These are phyloP conservation scores for Lentinus tigrinus DNA, from an alignment of 768 basidiomycete genomes.

Conservation along the genomic window DNA sequence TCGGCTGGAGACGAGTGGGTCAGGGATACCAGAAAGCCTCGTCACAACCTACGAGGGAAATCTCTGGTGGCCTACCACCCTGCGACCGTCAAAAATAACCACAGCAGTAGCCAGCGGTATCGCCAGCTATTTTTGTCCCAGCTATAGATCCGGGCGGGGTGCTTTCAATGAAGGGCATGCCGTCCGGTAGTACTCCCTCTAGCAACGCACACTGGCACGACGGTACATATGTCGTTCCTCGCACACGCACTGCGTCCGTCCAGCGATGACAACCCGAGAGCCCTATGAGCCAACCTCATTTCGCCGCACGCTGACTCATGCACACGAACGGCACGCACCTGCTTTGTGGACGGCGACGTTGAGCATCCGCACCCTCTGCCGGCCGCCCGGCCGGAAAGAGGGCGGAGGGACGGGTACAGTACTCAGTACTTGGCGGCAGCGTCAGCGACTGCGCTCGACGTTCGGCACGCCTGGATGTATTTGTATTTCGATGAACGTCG, in stretches of 20 bases:
- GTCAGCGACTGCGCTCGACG: too few species aligned
- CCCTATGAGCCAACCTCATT: background rate
- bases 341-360: background rate
- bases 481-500: too few species aligned
- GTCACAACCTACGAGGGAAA: background rate
- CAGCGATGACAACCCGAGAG: background rate
- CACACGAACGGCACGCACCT: background rate
- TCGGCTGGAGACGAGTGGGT: background rate
- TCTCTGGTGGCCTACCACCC: background rate
- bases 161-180: too few species aligned
- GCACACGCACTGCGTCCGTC: background rate
- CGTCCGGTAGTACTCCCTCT: too few species aligned
- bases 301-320: constrained; percentile 1
- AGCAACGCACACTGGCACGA: too few species aligned
- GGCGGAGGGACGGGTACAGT: background rate
- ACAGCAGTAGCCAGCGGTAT: too few species aligned
- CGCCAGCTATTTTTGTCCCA: too few species aligned
- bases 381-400: constrained; percentile 6
- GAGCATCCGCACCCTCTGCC: background rate
- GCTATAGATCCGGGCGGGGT: too few species aligned
- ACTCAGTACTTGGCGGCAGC: background rate
- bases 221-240: background rate
- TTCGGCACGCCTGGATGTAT: too few species aligned
- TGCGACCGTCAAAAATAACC: background rate
- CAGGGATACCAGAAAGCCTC: background rate